phyloP scores from a whole-genome alignment of 495 filamentous ascomycete genomes.

The Xylaria acuta region DNA sequence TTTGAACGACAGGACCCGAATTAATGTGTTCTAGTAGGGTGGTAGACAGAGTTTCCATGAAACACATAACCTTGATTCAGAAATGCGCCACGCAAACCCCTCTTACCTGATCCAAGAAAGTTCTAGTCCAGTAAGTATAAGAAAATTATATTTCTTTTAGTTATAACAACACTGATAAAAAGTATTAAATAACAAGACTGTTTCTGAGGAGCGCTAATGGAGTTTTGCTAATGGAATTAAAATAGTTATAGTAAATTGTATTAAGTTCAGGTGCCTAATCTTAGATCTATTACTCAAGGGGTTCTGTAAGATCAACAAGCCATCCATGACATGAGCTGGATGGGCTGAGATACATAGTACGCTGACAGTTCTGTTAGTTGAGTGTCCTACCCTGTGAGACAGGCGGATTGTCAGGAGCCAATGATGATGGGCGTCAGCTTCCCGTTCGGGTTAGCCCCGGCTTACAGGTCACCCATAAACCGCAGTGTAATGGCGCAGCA shows the following conservation, averaged over 20 bases:
- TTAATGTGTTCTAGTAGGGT: neutral
- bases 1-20: neutral
- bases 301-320: neutral
- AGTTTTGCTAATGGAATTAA: neutral
- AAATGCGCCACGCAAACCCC: neutral
- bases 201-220: neutral
- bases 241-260: neutral
- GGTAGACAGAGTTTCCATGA: neutral
- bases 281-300: neutral
- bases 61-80: too few species aligned
- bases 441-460: slow-evolving; percentile 13
- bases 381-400: slow-evolving; percentile 4
- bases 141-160: neutral
- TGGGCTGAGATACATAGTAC: neutral
- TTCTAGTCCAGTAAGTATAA: neutral
- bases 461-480: slow-evolving; percentile 1
- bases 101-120: neutral
- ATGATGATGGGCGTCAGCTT: slow-evolving; percentile 13
- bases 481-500: neutral
- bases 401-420: slow-evolving; percentile 17
- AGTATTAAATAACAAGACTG: neutral
- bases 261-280: neutral
- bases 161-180: neutral
- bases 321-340: neutral
- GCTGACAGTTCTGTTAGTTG: neutral